Conservation (phyloP, 2,329 filamentous ascomycete genomes). For the Plectosphaerella plurivora region DNA sequence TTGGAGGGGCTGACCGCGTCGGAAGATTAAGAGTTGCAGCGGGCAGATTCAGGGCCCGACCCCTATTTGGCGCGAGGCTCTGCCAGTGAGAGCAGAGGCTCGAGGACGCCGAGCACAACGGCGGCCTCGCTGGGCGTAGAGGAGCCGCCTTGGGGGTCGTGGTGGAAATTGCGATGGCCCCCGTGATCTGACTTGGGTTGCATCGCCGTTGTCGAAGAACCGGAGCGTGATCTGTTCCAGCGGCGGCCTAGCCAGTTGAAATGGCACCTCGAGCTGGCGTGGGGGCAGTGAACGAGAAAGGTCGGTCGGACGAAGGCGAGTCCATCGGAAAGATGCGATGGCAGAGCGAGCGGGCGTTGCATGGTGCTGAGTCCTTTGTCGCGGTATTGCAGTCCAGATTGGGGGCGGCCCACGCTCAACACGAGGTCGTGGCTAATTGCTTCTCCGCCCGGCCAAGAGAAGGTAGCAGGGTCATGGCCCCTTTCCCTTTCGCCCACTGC, state of each 20-base stretch:
- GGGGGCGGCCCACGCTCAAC: not conserved
- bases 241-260: too few relatives aligned
- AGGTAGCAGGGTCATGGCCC: not conserved
- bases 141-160: not conserved
- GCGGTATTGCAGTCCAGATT: too few relatives aligned
- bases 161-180: not conserved
- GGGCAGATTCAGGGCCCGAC: not conserved
- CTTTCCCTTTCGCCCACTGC: too few relatives aligned
- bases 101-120: too few relatives aligned
- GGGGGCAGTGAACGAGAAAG: not conserved
- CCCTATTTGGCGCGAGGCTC: conserved; percentile 1
- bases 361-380: not conserved
- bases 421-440: not conserved
- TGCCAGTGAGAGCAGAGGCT: not conserved
- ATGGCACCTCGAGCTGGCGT: too few relatives aligned
- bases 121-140: not conserved
- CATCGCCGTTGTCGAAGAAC: not conserved
- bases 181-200: not conserved
- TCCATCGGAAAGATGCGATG: not conserved
- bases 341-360: not conserved
- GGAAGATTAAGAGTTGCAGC: not conserved
- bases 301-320: not conserved
- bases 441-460: not conserved
- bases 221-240: not conserved
- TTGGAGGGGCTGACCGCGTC: not conserved